Evolutionary conservation across 1,284 basidiomycete genomes (phyloP).

Genomic region (Megacollybia platyphylla): DNA sequence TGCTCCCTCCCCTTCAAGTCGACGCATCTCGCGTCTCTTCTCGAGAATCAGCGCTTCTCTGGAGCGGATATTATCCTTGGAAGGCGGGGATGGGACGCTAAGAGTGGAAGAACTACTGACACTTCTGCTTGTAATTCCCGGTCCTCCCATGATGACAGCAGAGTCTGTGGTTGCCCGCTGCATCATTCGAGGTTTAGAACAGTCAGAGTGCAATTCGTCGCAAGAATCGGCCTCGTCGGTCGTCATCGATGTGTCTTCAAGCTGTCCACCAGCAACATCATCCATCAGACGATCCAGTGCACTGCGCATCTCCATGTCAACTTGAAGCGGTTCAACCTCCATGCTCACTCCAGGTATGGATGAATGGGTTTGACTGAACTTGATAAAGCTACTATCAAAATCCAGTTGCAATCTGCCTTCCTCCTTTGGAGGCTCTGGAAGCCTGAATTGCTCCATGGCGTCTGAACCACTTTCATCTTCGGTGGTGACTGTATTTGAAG

Average conservation of each 20-base stretch:
- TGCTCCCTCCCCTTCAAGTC: slow-evolving; percentile 34
- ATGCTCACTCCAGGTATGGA: slow-evolving; percentile 7
- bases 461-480: slow-evolving; percentile 3
- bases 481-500: background rate
- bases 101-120: slow-evolving; percentile 24
- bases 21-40: slow-evolving; percentile 53
- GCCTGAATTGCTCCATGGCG: slow-evolving; percentile 18
- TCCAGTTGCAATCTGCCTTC: slow-evolving; percentile 22
- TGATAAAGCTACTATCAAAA: slow-evolving; percentile 30
- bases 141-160: slow-evolving; percentile 16
- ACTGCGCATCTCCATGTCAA: slow-evolving; percentile 61
- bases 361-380: slow-evolving; percentile 16
- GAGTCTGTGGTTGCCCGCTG: slow-evolving; percentile 36
- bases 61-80: slow-evolving; percentile 50
- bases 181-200: slow-evolving; percentile 14
- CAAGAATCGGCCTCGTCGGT: slow-evolving; percentile 7
- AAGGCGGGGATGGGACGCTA: slow-evolving; percentile 23
- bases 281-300: slow-evolving; percentile 71
- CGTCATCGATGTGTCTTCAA: slow-evolving; percentile 11
- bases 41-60: slow-evolving; percentile 65
- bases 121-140: slow-evolving; percentile 15
- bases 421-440: slow-evolving; percentile 12
- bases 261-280: slow-evolving; percentile 43
- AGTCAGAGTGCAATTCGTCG: slow-evolving; percentile 3
- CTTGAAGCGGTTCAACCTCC: slow-evolving; percentile 22